Conservation (phyloP, 2,329 filamentous ascomycete species). For the Paecilomyces sp. region DNA sequence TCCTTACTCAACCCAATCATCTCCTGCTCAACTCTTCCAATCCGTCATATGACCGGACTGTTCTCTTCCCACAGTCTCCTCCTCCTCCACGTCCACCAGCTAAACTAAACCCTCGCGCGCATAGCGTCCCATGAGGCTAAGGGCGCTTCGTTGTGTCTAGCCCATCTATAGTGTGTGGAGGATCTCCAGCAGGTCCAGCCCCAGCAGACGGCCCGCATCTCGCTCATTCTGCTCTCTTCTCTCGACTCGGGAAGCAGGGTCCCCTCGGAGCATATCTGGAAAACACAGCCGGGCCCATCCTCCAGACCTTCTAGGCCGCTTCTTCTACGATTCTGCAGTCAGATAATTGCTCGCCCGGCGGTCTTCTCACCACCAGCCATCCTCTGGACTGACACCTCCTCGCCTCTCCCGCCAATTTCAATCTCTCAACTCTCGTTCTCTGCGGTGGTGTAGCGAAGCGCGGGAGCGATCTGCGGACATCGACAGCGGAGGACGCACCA, state of each 20-base stretch:
- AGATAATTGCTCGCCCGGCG: too few species aligned
- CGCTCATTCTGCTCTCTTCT: not conserved
- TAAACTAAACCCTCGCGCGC: not conserved
- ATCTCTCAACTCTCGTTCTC: not conserved
- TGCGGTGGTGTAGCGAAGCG: not conserved
- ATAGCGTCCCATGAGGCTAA: not conserved
- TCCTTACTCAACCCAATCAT: too few species aligned
- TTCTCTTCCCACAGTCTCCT: not conserved
- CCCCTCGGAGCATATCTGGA: too few species aligned
- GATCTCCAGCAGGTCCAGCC: not conserved
- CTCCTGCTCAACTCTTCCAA: too few species aligned
- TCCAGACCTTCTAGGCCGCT: too few species aligned
- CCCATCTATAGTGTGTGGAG: not conserved
- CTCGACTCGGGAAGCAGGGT: too few species aligned
- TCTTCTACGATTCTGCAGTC: too few species aligned
- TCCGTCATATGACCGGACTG: too few species aligned
- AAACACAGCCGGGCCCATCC: too few species aligned
- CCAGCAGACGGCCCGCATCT: slow-evolving; percentile 3
- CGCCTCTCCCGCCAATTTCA: too few species aligned
- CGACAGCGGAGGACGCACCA: not conserved
- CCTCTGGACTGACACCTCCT: too few species aligned
- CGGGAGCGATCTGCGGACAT: not conserved
- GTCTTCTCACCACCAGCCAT: too few species aligned
- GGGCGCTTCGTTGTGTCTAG: not conserved
- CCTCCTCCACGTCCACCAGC: not conserved